Conservation (phyloP, 768 basidiomycete species). For the Suillus americanus region DNA sequence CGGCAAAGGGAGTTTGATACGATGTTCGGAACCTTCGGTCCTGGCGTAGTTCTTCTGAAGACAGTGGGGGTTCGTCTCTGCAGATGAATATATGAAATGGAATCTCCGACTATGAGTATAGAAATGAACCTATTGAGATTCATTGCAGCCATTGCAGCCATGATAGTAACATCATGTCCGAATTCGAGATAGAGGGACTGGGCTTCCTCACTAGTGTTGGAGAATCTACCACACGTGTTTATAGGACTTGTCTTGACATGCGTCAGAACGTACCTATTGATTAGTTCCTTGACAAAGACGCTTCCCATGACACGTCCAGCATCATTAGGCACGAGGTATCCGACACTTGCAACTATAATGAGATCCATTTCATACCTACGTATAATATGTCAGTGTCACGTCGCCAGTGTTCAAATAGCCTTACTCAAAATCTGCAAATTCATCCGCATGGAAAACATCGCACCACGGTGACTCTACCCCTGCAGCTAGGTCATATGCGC, state of each 20-base stretch:
- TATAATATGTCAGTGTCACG: background rate
- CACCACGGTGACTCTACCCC: slow-evolving; percentile 41
- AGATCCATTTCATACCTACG: slow-evolving; percentile 41
- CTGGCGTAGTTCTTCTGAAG: slow-evolving; percentile 23
- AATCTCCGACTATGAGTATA: background rate
- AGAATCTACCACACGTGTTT: slow-evolving; percentile 24
- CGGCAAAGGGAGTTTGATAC: slow-evolving; percentile 36
- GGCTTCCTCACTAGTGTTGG: slow-evolving; percentile 34
- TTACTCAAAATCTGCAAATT: slow-evolving; percentile 38
- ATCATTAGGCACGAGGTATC: slow-evolving; percentile 30
- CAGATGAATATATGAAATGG: background rate
- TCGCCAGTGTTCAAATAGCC: slow-evolving; percentile 8
- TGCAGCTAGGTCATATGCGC: slow-evolving; percentile 41
- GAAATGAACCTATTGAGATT: slow-evolving; percentile 33
- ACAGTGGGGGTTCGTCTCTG: slow-evolving; percentile 29
- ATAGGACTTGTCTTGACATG: background rate
- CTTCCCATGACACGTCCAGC: slow-evolving; percentile 38
- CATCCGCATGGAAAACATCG: slow-evolving; percentile 32
- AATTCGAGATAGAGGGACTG: slow-evolving; percentile 40
- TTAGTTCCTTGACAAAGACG: slow-evolving; percentile 39
- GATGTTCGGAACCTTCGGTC: slow-evolving; percentile 33
- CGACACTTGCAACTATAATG: slow-evolving; percentile 37
- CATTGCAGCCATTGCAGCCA: slow-evolving; percentile 38
- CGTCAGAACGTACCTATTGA: slow-evolving; percentile 32
- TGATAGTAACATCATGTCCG: slow-evolving; percentile 42